These are phyloP conservation scores for Colletotrichum lini DNA, from an alignment of 2,329 filamentous ascomycete species.

Conservation along the genomic window DNA sequence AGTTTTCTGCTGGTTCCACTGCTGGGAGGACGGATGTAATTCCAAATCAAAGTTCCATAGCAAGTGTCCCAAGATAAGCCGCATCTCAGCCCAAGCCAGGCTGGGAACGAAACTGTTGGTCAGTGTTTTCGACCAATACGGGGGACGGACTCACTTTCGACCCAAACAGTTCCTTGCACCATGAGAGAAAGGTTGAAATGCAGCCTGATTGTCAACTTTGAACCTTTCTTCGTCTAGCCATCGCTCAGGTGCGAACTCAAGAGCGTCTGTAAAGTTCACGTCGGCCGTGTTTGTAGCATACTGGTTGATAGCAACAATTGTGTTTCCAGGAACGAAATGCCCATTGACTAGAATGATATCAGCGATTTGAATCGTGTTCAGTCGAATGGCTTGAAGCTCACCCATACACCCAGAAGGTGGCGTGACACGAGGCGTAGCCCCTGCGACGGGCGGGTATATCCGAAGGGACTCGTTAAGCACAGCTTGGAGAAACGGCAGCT, in stretches of 20 bases:
- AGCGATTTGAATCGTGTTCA: not conserved
- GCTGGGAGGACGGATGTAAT: slow-evolving; percentile 50
- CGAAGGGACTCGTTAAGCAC: slow-evolving; percentile 12
- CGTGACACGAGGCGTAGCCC: not conserved
- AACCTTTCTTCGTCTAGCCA: not conserved
- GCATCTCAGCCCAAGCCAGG: slow-evolving; percentile 65
- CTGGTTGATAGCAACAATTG: slow-evolving; percentile 5
- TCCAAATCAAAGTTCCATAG: slow-evolving; percentile 65
- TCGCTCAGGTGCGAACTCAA: not conserved
- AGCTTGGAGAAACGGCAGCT: slow-evolving; percentile 40
- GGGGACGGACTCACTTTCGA: slow-evolving; percentile 54
- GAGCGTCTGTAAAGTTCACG: not conserved
- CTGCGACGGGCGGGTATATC: slow-evolving; percentile 4
- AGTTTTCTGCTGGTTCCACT: slow-evolving; percentile 57
- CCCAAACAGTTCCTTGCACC: slow-evolving; percentile 24
- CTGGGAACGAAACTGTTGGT: slow-evolving; percentile 45
- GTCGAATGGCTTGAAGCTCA: not conserved
- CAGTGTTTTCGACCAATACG: slow-evolving; percentile 45
- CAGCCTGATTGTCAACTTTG: not conserved
- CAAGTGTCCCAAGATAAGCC: slow-evolving; percentile 61
- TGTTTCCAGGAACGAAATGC: not conserved
- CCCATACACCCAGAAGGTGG: not conserved
- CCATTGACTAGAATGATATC: not conserved
- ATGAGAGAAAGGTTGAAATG: slow-evolving; percentile 15
- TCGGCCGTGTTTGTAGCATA: not conserved